phyloP scores from a whole-genome alignment of 495 filamentous ascomycete species.

The Melanomma pulvis-pyrius region DNA sequence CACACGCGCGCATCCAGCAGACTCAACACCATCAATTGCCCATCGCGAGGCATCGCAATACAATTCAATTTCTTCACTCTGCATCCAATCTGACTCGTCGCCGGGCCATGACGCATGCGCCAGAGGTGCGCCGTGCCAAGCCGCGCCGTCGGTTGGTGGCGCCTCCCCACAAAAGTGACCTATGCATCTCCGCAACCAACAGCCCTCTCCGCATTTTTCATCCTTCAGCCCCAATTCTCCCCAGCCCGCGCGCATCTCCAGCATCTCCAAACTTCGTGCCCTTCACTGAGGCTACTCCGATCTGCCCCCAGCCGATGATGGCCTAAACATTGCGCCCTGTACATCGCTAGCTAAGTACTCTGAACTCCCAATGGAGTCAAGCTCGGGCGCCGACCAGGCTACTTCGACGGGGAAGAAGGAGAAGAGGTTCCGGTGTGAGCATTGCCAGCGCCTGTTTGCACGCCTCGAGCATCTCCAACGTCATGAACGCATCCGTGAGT shows the following conservation, averaged over 20 bases:
- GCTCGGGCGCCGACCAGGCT: slow-evolving; percentile 6
- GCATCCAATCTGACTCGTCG: neutral
- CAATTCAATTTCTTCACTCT: slow-evolving; percentile 15
- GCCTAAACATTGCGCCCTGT: neutral
- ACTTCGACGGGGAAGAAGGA: slow-evolving; percentile 30
- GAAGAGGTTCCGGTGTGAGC: slow-evolving; percentile 33
- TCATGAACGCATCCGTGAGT: slow-evolving; percentile 57
- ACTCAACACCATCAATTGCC: slow-evolving; percentile 32
- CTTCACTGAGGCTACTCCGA: neutral
- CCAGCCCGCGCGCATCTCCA: neutral
- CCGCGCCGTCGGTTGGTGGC: slow-evolving; percentile 29
- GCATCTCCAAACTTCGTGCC: neutral
- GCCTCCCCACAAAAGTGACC: neutral
- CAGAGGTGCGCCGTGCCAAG: slow-evolving; percentile 22
- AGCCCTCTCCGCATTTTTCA: slow-evolving; percentile 13
- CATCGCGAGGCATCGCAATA: slow-evolving; percentile 4
- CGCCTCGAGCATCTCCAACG: slow-evolving; percentile 64
- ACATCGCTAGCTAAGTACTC: neutral
- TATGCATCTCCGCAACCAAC: slow-evolving; percentile 5
- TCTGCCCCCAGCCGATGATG: slow-evolving; percentile 7
- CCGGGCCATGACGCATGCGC: slow-evolving; percentile 17
- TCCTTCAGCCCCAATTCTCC: slow-evolving; percentile 10
- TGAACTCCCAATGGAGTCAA: slow-evolving; percentile 19
- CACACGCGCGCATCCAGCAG: slow-evolving; percentile 1
- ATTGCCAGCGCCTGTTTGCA: slow-evolving; percentile 52